These are phyloP conservation scores for Spiraea crenata DNA, from an alignment of 331 rosid genomes.

Conservation along the genomic window DNA sequence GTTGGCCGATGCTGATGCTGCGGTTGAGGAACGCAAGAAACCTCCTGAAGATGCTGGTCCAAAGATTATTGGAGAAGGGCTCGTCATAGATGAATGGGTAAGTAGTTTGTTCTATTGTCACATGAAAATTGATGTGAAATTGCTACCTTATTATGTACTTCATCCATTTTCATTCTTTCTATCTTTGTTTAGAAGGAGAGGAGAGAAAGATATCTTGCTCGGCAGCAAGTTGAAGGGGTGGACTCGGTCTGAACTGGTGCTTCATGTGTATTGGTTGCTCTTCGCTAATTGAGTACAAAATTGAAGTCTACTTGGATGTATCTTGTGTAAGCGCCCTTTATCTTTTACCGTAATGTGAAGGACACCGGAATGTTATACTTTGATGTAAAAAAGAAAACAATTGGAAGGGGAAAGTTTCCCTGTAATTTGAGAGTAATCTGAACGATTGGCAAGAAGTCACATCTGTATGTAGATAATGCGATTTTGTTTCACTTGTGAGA, in stretches of 20 bases:
- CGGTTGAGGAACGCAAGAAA: conserved; percentile 71
- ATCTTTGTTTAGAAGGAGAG: conserved; percentile 71
- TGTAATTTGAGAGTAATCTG: conserved; percentile 22
- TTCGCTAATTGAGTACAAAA: conserved; percentile 22
- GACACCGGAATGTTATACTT: conserved; percentile 21
- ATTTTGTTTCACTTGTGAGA: conserved; percentile 26
- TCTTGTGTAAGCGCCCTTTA: conserved; percentile 12
- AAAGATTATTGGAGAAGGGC: conserved; percentile 82
- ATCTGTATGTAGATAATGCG: conserved; percentile 45
- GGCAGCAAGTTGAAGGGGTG: conserved; percentile 79
- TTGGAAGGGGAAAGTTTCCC: conserved; percentile 22
- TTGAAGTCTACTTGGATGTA: conserved; percentile 15
- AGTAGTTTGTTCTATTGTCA: conserved; percentile 27
- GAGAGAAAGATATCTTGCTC: conserved; percentile 93
- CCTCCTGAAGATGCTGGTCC: conserved; percentile 76
- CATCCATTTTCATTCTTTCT: not conserved
- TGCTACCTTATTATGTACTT: not conserved
- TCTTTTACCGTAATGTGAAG: conserved; percentile 16
- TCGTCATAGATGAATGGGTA: conserved; percentile 92
- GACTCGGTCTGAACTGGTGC: conserved; percentile 57
- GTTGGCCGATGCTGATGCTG: conserved; percentile 84
- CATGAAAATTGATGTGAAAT: not conserved
- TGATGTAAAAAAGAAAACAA: conserved; percentile 22
- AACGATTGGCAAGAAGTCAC: conserved; percentile 14
- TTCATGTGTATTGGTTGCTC: conserved; percentile 22